Base-by-base conservation (phyloP, 2,329 filamentous ascomycete species). In the Botrytis cinerea region DNA sequence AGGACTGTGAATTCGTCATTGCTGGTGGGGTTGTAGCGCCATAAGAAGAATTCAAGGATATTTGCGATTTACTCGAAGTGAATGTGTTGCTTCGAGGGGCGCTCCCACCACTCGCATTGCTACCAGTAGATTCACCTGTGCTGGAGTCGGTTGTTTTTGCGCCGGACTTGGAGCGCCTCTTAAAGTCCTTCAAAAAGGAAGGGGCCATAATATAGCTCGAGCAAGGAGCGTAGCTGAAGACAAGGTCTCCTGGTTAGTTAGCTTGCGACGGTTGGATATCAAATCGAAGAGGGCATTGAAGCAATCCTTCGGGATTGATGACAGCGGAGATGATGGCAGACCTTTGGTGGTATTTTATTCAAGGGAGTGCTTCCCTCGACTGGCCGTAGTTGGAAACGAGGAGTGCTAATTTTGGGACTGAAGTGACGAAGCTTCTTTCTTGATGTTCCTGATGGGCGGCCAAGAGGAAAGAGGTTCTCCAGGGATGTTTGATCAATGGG, bases 81-180 rank as follows among this genome's bases (percentile, higher is more conserved):
- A 88, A 86, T 78, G 85, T 82, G 68, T 57, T 72, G 48, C 66
- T 57, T 69, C 66, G 48, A 43, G 54, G 48, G 16, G 48, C 48
- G 32, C 59, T 63, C 3, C 83, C 85, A 80, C 89, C 89, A 61
- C 67, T 73, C 51, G 83, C 85, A 32, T 59, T 60, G 25, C 71
- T 72, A 40, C 18, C 71, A n/a, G 48, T 72, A 7, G 71, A 69
- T 38, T 73, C 71, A 8, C 63, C 71, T 18, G 51, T 73, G 43
- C 71, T 73, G 18, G 86, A 87, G 78, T 91, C 89, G 66, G 87
- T 89, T 59, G 89, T 89, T 75, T 85, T 90, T 83, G 94, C 91
- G 85, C 90, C 94, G 75, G 90, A 88, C 82, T 87, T 91, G 73
- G 93, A 96, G 78, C 91, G 91, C 78, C 93, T 89, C 78, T 93